phyloP scores from a whole-genome alignment of 1,139 yeast genomes.

The Maudiozyma humilis region DNA sequence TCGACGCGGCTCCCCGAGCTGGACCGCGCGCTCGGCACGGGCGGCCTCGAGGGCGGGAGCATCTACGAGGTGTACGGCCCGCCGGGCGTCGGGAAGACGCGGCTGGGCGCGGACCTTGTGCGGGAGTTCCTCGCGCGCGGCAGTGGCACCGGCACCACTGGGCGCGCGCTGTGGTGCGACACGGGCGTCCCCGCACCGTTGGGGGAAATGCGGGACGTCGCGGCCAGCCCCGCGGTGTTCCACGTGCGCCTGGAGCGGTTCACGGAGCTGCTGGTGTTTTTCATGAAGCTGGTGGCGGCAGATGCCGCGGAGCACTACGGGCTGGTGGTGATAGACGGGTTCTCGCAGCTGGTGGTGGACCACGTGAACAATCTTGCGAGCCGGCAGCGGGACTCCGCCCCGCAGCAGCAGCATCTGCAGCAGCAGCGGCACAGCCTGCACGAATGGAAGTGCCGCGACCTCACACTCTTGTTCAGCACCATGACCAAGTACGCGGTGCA shows the following conservation, averaged over 20 bases:
- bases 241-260: slow-evolving; percentile 19
- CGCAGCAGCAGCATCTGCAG: not conserved
- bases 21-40: slow-evolving; percentile 19
- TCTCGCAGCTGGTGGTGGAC: slow-evolving; percentile 25
- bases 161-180: slow-evolving; percentile 26
- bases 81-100: slow-evolving; percentile 30
- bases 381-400: slow-evolving; percentile 2
- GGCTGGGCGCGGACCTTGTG: slow-evolving; percentile 19
- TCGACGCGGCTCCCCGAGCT: slow-evolving; percentile 20
- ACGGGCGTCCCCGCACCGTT: slow-evolving; percentile 17
- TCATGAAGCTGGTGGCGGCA: slow-evolving; percentile 14
- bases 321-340: slow-evolving; percentile 28
- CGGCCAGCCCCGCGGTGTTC: slow-evolving; percentile 3
- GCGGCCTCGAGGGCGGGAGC: slow-evolving; percentile 24
- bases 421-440: slow-evolving; percentile 13
- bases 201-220: not conserved
- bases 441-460: slow-evolving; percentile 23
- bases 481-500: slow-evolving; percentile 26
- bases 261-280: slow-evolving; percentile 23
- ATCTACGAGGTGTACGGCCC: slow-evolving; percentile 31
- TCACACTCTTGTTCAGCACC: slow-evolving; percentile 21
- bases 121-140: slow-evolving; percentile 7
- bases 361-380: slow-evolving; percentile 18
- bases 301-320: slow-evolving; percentile 8
- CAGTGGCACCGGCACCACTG: slow-evolving; percentile 5